These are phyloP conservation scores for Chrysochromulina parva DNA, from an alignment of 78 protist genomes.

Conservation along the genomic window DNA sequence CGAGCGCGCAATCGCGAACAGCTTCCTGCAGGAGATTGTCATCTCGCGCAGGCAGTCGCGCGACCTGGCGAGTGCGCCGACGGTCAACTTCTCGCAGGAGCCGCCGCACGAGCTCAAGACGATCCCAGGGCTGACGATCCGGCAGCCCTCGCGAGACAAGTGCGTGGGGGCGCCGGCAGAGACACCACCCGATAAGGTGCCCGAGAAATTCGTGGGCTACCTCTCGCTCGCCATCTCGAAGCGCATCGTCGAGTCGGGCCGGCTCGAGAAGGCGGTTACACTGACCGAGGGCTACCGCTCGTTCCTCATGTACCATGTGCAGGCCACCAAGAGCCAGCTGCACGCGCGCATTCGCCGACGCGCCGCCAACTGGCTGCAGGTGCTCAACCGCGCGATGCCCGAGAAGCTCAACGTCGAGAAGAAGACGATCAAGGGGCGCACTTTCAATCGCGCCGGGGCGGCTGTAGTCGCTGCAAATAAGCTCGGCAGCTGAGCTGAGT, in stretches of 20 bases:
- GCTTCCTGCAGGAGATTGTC: background rate
- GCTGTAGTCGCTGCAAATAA: too few relatives aligned
- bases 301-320: background rate
- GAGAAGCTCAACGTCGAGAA: background rate
- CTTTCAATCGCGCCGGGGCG: background rate
- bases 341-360: background rate
- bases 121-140: background rate
- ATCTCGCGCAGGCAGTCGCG: background rate
- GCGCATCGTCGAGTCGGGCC: background rate
- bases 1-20: background rate
- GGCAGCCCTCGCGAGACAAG: too few relatives aligned
- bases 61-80: background rate
- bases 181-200: too few relatives aligned
- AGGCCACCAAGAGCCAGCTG: background rate
- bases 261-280: background rate
- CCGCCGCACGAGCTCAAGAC: background rate
- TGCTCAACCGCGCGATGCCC: slow-evolving; percentile 15
- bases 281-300: background rate
- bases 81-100: background rate
- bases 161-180: too few relatives aligned
- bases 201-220: background rate
- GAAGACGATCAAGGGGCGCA: background rate
- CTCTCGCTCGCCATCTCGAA: background rate
- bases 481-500: too few relatives aligned
- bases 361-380: background rate